Conservation (phyloP, 225 moss, liverwort and hornwort species). For the Bryum argenteum region DNA sequence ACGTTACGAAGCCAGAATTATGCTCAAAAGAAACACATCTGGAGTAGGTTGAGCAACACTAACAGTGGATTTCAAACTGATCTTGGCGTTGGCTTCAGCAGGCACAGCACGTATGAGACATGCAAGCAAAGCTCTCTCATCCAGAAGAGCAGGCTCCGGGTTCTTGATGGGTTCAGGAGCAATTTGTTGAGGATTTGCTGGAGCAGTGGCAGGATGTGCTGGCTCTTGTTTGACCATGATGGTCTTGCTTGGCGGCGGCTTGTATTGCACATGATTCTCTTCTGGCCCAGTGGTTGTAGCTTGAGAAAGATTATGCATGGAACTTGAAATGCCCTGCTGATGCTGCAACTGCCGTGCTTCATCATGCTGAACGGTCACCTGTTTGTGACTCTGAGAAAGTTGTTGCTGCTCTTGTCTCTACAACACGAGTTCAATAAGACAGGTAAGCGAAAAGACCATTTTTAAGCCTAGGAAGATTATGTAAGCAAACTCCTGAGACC, state of each 20-base stretch:
- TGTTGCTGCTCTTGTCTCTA: conserved; percentile 49
- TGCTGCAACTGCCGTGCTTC: conserved; percentile 86
- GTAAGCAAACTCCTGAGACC: too few relatives aligned
- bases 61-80: conserved; percentile 88
- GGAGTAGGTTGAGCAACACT: conserved; percentile 28
- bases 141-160: conserved; percentile 71
- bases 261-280: conserved; percentile 42
- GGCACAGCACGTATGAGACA: conserved; percentile 80
- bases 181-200: conserved; percentile 44
- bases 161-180: conserved; percentile 51
- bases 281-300: conserved; percentile 50
- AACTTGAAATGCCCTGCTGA: conserved; percentile 80
- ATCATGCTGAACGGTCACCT: conserved; percentile 53
- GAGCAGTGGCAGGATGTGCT: conserved; percentile 37
- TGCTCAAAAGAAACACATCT: background rate
- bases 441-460: background rate
- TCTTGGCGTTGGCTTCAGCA: conserved; percentile 75
- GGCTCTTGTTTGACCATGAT: conserved; percentile 57
- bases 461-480: too few relatives aligned
- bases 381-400: conserved; percentile 59
- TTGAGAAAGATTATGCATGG: conserved; percentile 72
- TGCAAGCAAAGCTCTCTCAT: conserved; percentile 83
- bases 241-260: conserved; percentile 49
- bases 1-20: background rate
- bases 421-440: conserved; percentile 21